A percentile compares a stretch with the other conserved stretches of the same genome.
phyloP scores from a whole-genome alignment of 2,329 filamentous ascomycete genomes.

The Mycogone perniciosa region DNA sequence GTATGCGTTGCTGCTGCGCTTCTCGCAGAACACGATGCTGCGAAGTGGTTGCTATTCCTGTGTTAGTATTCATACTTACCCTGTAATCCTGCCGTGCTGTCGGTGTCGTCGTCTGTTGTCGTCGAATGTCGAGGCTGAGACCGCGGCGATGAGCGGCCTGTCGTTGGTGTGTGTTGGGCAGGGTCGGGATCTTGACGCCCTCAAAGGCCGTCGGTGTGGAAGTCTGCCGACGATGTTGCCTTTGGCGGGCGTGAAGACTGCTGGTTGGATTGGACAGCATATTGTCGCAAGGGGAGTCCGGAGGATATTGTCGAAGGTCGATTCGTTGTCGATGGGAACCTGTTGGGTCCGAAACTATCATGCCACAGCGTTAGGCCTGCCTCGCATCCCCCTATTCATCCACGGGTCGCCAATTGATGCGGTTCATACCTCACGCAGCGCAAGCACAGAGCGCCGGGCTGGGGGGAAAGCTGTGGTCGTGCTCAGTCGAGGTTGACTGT shows the following conservation, averaged over 20 bases:
- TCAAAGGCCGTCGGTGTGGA: conserved; percentile 78
- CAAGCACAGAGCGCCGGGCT: conserved; percentile 77
- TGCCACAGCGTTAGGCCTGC: conserved; percentile 6
- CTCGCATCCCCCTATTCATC: neutral
- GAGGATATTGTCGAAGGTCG: conserved; percentile 50
- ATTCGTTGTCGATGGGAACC: conserved; percentile 44
- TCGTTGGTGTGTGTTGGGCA: conserved; percentile 47
- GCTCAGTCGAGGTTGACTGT: conserved; percentile 44
- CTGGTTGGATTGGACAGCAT: conserved; percentile 75
- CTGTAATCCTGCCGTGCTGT: conserved; percentile 27
- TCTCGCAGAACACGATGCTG: conserved; percentile 76
- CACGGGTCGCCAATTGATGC: neutral
- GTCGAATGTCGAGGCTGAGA: conserved; percentile 72
- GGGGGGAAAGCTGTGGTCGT: conserved; percentile 34
- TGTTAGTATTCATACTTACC: conserved; percentile 50
- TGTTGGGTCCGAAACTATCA: conserved; percentile 39
- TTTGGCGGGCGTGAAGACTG: conserved; percentile 57
- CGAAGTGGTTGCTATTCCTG: conserved; percentile 48
- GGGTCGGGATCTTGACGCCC: conserved; percentile 60
- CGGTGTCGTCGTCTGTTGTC: conserved; percentile 39
- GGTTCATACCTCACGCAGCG: conserved; percentile 68
- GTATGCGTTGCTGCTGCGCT: conserved; percentile 78
- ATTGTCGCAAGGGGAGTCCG: conserved; percentile 64
- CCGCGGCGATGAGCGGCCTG: conserved; percentile 65
- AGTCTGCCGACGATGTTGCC: conserved; percentile 72